Base-by-base conservation (phyloP, 2,329 filamentous ascomycete genomes). In the Thermomyces lanuginosus region DNA sequence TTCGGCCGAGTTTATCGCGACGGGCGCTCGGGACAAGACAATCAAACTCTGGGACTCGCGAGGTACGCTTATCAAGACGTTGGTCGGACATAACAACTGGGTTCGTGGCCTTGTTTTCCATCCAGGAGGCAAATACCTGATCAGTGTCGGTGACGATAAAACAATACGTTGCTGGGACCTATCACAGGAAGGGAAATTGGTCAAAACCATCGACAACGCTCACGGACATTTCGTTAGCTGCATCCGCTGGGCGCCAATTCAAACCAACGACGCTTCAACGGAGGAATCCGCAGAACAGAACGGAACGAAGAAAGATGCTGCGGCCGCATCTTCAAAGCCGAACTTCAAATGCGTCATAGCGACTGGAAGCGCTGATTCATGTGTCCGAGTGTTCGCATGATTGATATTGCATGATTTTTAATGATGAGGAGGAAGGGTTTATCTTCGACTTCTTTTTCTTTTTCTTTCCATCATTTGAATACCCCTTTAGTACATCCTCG, bases 31-130 rank as follows among this genome's bases (percentile, higher is more conserved):
- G 49, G 86, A 95, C 53, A 93, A 92, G 60, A 77, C 75, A 0
- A 92, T 95, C 46, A 75, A 74, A 43, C 57, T 95, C 6, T 92
- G 83, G 82, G 81, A 92, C 48, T 68, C 75, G 6, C 69, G 82
- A 28, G 86, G 86, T 15, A 82, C 76, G 8, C 69, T 81, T 36
- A 72, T 93, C 46, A 86, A 82, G 48, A 89, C 78, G 0, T 61
- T 95, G 2, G 58, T 72, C 1, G 86, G 86, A 2, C 86, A 95
- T 48, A 84, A 93, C 49, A 93, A 93, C 49, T 95, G 86, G 86
- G 72, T 95, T 5, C 72, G 81, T 20, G 77, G 68, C 1, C 55
- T 93, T 4, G 72, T 82, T 6, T 95, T 92, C 49, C 86, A 93
- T 44, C 86, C 86, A 0, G 78, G 81, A 6, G 86, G 86, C 22